A percentile compares a stretch with the other conserved stretches of the same genome.
Conservation (phyloP, 805 yeast species). For the Lipomyces kockii region DNA sequence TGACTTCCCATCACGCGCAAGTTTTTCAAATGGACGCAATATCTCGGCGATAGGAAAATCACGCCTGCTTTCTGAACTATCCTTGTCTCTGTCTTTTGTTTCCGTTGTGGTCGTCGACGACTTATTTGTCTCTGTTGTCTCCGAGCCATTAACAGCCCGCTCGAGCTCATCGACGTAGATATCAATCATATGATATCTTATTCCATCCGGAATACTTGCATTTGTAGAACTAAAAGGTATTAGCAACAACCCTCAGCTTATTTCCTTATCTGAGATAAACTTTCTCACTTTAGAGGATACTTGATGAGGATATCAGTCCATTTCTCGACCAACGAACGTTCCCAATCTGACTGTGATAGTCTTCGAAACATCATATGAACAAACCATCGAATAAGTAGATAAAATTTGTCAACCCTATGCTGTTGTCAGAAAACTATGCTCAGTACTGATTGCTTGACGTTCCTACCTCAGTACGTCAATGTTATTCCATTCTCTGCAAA, state of each 20-base stretch:
- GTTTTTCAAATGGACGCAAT: constrained; percentile 62
- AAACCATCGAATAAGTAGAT: constrained; percentile 77
- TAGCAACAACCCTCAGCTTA: not conserved
- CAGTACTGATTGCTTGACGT: not conserved
- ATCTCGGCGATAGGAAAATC: constrained; percentile 58
- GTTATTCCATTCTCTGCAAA: constrained; percentile 78
- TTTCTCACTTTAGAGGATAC: constrained; percentile 47
- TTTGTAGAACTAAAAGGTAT: constrained; percentile 18
- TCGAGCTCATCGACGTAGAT: constrained; percentile 84
- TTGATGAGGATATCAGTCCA: constrained; percentile 52
- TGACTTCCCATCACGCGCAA: constrained; percentile 55
- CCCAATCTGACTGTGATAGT: constrained; percentile 61
- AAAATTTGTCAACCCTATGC: constrained; percentile 80
- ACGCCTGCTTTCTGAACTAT: constrained; percentile 33
- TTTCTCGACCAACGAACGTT: constrained; percentile 50
- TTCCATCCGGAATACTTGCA: constrained; percentile 64
- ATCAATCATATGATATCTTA: constrained; percentile 85
- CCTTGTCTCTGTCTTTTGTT: constrained; percentile 45
- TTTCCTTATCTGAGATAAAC: not conserved
- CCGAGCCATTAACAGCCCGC: constrained; percentile 50
- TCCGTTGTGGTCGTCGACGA: constrained; percentile 29
- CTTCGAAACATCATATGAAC: constrained; percentile 66
- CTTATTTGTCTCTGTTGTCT: not conserved
- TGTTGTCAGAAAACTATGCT: not conserved
- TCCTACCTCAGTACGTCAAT: constrained; percentile 46